Conservation (phyloP, 495 filamentous ascomycete species). For the Xanthoparmelia taractica region DNA sequence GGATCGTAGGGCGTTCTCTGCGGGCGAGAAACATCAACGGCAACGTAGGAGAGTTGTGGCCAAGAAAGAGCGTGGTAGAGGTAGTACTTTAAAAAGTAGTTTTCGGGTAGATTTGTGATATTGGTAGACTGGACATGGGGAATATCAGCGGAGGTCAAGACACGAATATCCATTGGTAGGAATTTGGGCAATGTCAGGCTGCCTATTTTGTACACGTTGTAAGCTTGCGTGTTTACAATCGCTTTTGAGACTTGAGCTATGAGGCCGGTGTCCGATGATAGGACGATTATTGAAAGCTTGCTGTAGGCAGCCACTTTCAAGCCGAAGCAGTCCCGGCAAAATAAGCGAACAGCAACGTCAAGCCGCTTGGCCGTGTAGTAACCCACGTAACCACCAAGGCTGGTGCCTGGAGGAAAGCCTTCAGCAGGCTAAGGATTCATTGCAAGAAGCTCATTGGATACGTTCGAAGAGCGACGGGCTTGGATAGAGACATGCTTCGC, state of each 20-base stretch:
- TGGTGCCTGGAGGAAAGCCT: background rate
- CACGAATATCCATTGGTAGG: constrained; percentile 64
- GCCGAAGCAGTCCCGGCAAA: too few relatives aligned
- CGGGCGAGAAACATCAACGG: constrained; percentile 78
- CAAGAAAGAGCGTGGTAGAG: constrained; percentile 97
- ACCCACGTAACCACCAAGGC: background rate
- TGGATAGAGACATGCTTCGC: background rate
- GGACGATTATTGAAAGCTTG: background rate
- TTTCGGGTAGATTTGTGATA: constrained; percentile 97
- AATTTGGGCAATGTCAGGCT: background rate
- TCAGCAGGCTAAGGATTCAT: background rate
- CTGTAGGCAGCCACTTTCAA: background rate
- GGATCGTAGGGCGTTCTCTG: constrained; percentile 69
- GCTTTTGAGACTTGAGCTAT: background rate
- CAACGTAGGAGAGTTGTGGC: constrained; percentile 94
- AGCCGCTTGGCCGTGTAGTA: too few relatives aligned
- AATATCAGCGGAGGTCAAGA: constrained; percentile 68
- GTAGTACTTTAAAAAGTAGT: constrained; percentile 99
- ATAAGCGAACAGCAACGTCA: too few relatives aligned
- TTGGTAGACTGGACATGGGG: constrained; percentile 96
- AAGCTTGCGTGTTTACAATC: background rate
- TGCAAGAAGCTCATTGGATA: background rate
- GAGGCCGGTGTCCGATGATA: background rate
- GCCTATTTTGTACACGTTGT: background rate
- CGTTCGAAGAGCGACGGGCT: background rate